Evolutionary conservation across 768 basidiomycete genomes (phyloP).

Genomic region (Pulveroboletus sp.): DNA sequence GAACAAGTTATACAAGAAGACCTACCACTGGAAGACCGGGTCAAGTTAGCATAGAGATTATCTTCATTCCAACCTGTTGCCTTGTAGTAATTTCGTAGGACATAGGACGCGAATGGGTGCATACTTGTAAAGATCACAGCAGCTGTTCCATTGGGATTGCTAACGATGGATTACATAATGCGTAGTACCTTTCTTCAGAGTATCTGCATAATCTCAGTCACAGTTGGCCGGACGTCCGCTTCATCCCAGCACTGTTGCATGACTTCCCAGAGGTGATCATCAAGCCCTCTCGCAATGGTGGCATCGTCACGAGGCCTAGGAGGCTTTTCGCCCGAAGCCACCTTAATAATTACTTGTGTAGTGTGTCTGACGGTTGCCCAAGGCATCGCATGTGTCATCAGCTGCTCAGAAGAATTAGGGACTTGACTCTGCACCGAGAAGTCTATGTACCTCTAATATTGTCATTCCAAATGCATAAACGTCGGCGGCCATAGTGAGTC

Average conservation of each 20-base stretch:
- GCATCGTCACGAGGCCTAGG: conserved; percentile 34
- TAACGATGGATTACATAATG: conserved; percentile 14
- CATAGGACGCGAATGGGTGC: conserved; percentile 86
- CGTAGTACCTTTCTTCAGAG: conserved; percentile 6
- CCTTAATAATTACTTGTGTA: conserved; percentile 46
- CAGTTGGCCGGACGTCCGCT: conserved; percentile 36
- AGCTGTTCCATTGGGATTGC: not conserved
- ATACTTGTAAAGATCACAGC: conserved; percentile 32
- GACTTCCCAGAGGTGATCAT: conserved; percentile 44
- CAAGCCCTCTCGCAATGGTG: conserved; percentile 38
- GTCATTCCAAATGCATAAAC: conserved; percentile 58
- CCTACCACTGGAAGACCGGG: conserved; percentile 81
- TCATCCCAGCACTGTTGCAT: conserved; percentile 42
- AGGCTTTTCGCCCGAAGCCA: conserved; percentile 40
- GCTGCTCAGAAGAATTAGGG: conserved; percentile 27
- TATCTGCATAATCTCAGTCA: conserved; percentile 31
- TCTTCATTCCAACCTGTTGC: conserved; percentile 98
- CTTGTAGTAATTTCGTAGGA: conserved; percentile 83
- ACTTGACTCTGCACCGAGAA: not conserved
- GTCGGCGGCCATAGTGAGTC: conserved; percentile 44
- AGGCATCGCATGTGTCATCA: conserved; percentile 51
- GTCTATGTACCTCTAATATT: conserved; percentile 42
- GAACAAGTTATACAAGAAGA: conserved; percentile 7
- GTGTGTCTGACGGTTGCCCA: conserved; percentile 48
- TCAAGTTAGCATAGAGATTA: conserved; percentile 86